Evolutionary conservation across 257 asterid species (phyloP).

Genomic region (Nicotiana noctiflora): DNA sequence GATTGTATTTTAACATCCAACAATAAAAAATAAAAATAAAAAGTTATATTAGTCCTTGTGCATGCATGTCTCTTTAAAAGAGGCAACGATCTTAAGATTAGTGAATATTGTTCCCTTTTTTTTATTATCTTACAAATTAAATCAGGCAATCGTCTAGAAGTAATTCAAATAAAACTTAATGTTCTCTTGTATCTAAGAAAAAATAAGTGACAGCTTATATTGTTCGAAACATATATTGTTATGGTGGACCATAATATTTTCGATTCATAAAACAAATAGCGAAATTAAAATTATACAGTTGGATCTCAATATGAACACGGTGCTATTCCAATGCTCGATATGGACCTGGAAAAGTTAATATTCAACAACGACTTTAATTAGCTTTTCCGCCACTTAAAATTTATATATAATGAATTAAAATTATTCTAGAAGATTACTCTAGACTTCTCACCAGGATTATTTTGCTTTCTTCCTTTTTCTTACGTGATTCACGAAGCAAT

Average conservation of each 20-base stretch:
- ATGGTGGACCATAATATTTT: too few relatives aligned
- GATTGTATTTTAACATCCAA: too few relatives aligned
- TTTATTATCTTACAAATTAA: too few relatives aligned
- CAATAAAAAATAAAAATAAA: too few relatives aligned
- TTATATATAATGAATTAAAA: not conserved
- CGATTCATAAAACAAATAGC: not conserved
- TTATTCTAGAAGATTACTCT: not conserved
- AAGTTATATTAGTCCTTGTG: too few relatives aligned
- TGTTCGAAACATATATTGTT: not conserved
- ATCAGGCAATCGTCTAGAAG: too few relatives aligned
- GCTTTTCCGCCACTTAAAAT: not conserved
- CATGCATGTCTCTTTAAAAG: too few relatives aligned
- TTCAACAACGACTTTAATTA: not conserved
- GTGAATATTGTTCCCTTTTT: too few relatives aligned
- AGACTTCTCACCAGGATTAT: not conserved
- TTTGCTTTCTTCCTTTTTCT: not conserved
- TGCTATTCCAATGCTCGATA: not conserved
- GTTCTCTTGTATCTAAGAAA: too few relatives aligned
- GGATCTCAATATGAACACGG: not conserved
- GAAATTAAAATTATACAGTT: not conserved
- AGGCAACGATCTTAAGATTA: too few relatives aligned
- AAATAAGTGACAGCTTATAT: not conserved
- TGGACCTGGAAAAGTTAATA: not conserved
- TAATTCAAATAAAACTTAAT: too few relatives aligned
- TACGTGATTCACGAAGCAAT: not conserved